phyloP scores from a whole-genome alignment of 1,284 basidiomycete genomes.

The Coniferiporia weirii region DNA sequence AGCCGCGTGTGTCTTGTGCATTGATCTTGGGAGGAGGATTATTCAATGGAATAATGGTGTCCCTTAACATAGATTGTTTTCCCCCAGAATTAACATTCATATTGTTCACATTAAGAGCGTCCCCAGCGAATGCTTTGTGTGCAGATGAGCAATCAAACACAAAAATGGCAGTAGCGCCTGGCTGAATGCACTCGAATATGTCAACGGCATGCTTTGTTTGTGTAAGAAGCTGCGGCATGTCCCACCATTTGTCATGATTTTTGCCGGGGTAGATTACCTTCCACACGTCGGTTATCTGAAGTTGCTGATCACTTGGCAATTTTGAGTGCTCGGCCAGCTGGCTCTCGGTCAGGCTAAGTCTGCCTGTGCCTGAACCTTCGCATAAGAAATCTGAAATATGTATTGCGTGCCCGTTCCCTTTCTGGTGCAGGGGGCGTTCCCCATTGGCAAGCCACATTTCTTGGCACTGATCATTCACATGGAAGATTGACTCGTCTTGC shows the following conservation, averaged over 20 bases:
- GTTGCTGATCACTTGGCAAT: constrained; percentile 19
- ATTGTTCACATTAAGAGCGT: constrained; percentile 22
- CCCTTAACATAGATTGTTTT: constrained; percentile 17
- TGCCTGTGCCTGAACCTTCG: constrained; percentile 20
- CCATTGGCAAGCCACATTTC: constrained; percentile 22
- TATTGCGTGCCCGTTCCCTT: constrained; percentile 24
- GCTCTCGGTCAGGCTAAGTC: constrained; percentile 19
- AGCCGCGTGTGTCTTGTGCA: constrained; percentile 11
- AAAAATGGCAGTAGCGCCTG: constrained; percentile 14
- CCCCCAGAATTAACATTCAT: constrained; percentile 26
- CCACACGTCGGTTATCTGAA: constrained; percentile 14
- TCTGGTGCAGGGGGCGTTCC: constrained; percentile 24
- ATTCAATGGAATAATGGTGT: constrained; percentile 20
- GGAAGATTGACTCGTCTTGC: constrained; percentile 25
- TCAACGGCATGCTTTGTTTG: constrained; percentile 16
- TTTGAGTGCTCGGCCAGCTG: constrained; percentile 19
- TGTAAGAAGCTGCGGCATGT: constrained; percentile 17
- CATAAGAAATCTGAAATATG: constrained; percentile 28
- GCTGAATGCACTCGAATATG: constrained; percentile 18
- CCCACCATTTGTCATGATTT: constrained; percentile 21
- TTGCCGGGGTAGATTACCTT: constrained; percentile 22
- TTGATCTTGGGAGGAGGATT: constrained; percentile 19
- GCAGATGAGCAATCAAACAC: constrained; percentile 24
- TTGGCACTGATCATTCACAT: constrained; percentile 23
- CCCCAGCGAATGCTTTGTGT: constrained; percentile 20